phyloP scores from a whole-genome alignment of 2,329 filamentous ascomycete genomes.

The Cordyceps tenuipes region DNA sequence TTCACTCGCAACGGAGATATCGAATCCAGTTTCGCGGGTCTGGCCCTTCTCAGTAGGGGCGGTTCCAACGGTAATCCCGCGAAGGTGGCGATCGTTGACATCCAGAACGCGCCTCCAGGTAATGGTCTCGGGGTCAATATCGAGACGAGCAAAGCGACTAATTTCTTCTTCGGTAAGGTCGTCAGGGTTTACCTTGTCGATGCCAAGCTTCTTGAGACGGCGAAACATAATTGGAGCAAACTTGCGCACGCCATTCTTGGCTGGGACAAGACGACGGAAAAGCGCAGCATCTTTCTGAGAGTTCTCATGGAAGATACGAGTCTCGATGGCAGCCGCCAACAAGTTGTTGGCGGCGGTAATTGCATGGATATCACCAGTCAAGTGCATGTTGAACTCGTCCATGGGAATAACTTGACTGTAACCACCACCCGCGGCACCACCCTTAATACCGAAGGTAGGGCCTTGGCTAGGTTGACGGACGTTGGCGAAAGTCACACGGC shows the following conservation, averaged over 20 bases:
- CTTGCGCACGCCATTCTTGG: slow-evolving; percentile 79
- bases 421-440: slow-evolving; percentile 89
- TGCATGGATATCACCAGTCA: slow-evolving; percentile 96
- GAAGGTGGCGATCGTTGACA: slow-evolving; percentile 91
- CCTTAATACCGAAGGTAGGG: slow-evolving; percentile 98
- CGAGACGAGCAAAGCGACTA: slow-evolving; percentile 76
- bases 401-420: slow-evolving; percentile 99
- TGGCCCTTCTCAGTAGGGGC: slow-evolving; percentile 87
- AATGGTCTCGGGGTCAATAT: slow-evolving; percentile 94
- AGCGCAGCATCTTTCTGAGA: slow-evolving; percentile 86
- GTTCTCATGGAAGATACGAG: slow-evolving; percentile 95
- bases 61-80: slow-evolving; percentile 80
- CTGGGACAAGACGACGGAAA: slow-evolving; percentile 79
- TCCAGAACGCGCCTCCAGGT: slow-evolving; percentile 95
- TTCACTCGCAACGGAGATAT: slow-evolving; percentile 95
- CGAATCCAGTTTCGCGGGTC: slow-evolving; percentile 83
- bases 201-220: slow-evolving; percentile 88
- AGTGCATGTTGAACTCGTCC: slow-evolving; percentile 98
- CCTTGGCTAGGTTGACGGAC: slow-evolving; percentile 95
- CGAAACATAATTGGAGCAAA: slow-evolving; percentile 88
- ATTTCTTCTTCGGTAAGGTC: slow-evolving; percentile 89
- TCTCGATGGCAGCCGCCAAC: slow-evolving; percentile 91
- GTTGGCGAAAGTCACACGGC: slow-evolving; percentile 87
- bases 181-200: slow-evolving; percentile 88
- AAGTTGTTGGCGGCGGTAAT: slow-evolving; percentile 97